A percentile compares a stretch with the other conserved stretches of the same genome.
Conservation (phyloP, 305 asterid genomes). For the Fraxinus baroniana region DNA sequence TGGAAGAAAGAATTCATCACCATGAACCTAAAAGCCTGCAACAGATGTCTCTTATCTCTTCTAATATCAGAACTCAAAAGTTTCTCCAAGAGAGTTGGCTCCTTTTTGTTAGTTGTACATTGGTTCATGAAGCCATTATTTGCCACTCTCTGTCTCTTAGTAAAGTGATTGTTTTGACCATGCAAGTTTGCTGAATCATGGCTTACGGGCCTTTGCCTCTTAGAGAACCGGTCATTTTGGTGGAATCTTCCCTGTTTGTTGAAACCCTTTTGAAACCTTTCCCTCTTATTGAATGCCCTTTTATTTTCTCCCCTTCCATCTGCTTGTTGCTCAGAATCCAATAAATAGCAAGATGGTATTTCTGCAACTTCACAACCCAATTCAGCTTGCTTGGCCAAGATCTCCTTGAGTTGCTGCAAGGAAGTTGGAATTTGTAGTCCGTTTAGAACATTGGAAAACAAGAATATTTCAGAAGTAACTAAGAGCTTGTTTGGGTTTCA, state of each 20-base stretch:
- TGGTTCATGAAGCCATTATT: constrained; percentile 22
- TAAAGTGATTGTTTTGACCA: constrained; percentile 29
- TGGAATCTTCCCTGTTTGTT: constrained; percentile 56
- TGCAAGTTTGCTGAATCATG: constrained; percentile 26
- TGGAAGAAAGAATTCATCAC: constrained; percentile 67
- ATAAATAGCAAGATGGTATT: constrained; percentile 73
- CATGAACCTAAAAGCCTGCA: constrained; percentile 87
- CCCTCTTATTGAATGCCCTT: constrained; percentile 44
- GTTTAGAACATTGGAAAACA: constrained; percentile 3
- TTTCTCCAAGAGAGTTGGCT: constrained; percentile 73
- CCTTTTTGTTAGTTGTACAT: constrained; percentile 24
- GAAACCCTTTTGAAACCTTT: constrained; percentile 54
- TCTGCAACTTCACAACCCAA: constrained; percentile 95
- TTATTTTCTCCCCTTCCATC: constrained; percentile 34
- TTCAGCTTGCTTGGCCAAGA: constrained; percentile 92
- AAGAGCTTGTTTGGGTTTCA: neutral
- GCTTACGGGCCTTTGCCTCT: constrained; percentile 39
- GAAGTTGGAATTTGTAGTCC: constrained; percentile 17
- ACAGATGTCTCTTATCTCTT: constrained; percentile 62
- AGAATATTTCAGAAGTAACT: neutral
- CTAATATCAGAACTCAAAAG: constrained; percentile 63
- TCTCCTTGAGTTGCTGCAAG: constrained; percentile 82
- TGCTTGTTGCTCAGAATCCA: constrained; percentile 58
- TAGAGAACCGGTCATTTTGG: constrained; percentile 40
- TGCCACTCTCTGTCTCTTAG: constrained; percentile 32